phyloP scores from a whole-genome alignment of 1,284 basidiomycete species.

The Sanguinoderma infundibulare region DNA sequence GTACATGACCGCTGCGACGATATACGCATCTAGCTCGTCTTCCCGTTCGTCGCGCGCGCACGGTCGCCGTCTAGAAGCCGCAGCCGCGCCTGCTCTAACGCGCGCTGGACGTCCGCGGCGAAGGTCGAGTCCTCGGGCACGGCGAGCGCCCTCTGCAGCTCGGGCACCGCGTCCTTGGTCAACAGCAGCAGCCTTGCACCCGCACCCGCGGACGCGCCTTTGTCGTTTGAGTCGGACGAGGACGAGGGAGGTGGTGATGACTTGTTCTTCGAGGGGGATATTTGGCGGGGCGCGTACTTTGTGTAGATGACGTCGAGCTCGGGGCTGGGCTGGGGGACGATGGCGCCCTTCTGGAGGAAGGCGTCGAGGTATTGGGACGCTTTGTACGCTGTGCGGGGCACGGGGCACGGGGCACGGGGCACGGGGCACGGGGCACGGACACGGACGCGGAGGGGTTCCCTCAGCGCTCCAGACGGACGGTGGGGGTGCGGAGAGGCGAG shows the following conservation, averaged over 20 bases:
- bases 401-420: too few relatives aligned
- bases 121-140: slow-evolving; percentile 47
- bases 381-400: slow-evolving; percentile 67
- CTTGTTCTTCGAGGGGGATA: slow-evolving; percentile 5
- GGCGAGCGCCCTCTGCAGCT: slow-evolving; percentile 50
- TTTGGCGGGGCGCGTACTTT: slow-evolving; percentile 34
- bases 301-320: slow-evolving; percentile 64
- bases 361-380: slow-evolving; percentile 70
- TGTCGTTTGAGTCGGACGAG: background rate
- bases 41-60: background rate
- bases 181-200: slow-evolving; percentile 43
- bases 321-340: slow-evolving; percentile 57
- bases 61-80: slow-evolving; percentile 28
- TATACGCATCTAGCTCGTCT: background rate
- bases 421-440: too few relatives aligned
- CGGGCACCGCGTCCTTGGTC: slow-evolving; percentile 56
- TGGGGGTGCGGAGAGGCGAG: too few relatives aligned
- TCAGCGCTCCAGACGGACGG: too few relatives aligned
- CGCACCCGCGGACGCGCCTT: slow-evolving; percentile 10
- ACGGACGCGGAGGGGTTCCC: too few relatives aligned
- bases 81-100: slow-evolving; percentile 58
- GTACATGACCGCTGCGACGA: background rate
- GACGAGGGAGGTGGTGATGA: slow-evolving; percentile 1
- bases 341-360: slow-evolving; percentile 56
- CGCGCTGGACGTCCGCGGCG: slow-evolving; percentile 60